Evolutionary conservation across 2,329 filamentous ascomycete species (phyloP).

Genomic region (Aspergillus pseudoterreus): DNA sequence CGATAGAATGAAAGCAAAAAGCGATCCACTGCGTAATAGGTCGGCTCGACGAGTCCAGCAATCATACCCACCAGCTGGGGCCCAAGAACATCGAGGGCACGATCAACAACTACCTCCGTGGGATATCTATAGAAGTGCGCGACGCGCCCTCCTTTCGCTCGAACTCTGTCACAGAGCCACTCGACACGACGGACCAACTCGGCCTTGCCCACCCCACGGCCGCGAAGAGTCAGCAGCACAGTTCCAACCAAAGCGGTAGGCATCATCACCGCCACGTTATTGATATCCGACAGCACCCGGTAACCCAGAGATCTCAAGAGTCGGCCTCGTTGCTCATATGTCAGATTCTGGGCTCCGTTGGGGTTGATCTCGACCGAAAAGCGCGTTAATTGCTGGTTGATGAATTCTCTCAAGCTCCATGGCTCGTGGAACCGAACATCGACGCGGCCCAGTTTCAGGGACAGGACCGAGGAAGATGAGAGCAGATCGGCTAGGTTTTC

Average conservation of each 20-base stretch:
- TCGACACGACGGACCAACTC: constrained; percentile 84
- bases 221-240: constrained; percentile 82
- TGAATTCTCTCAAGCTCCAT: constrained; percentile 82
- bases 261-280: constrained; percentile 95
- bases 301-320: constrained; percentile 85
- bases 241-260: constrained; percentile 94
- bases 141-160: constrained; percentile 83
- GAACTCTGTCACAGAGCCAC: constrained; percentile 80
- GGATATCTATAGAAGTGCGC: constrained; percentile 85
- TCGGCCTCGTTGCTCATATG: constrained; percentile 60
- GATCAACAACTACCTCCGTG: constrained; percentile 77
- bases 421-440: constrained; percentile 96
- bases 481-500: constrained; percentile 89
- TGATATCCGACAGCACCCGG: constrained; percentile 89
- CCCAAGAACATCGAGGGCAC: constrained; percentile 86
- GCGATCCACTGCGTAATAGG: constrained; percentile 89
- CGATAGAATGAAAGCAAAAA: constrained; percentile 98
- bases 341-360: constrained; percentile 37
- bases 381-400: constrained; percentile 68
- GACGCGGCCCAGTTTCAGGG: constrained; percentile 81
- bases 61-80: constrained; percentile 81
- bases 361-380: constrained; percentile 43
- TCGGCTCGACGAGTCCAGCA: constrained; percentile 78
- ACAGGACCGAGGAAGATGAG: constrained; percentile 82
- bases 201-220: constrained; percentile 81